A percentile compares a stretch with the other conserved stretches of the same genome.
phyloP scores from a whole-genome alignment of 164 flowering plant species.

The Akebia trifoliata region DNA sequence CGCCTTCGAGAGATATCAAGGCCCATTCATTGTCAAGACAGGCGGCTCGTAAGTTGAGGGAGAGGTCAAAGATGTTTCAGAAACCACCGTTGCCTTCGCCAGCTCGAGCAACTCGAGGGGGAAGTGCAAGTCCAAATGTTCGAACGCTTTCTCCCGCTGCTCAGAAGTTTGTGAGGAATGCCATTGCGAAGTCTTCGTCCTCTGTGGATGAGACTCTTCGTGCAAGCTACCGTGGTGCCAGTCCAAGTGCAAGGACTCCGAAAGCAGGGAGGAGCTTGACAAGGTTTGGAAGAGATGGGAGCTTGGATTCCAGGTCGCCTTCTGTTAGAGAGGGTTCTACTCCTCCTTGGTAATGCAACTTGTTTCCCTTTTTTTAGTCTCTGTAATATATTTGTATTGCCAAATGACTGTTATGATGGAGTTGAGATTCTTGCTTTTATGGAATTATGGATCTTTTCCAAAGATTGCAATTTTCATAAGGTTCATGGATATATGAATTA shows the following conservation, averaged over 20 bases:
- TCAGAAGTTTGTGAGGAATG: constrained; percentile 93
- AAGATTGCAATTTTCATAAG: too few species aligned
- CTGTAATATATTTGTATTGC: too few species aligned
- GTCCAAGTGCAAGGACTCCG: constrained; percentile 61
- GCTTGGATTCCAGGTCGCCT: constrained; percentile 63
- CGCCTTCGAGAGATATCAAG: constrained; percentile 74
- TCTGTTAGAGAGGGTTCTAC: constrained; percentile 65
- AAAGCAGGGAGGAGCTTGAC: constrained; percentile 74
- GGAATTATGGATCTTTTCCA: too few species aligned
- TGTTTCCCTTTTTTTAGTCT: not conserved
- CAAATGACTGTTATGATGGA: too few species aligned
- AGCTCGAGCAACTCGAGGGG: constrained; percentile 60
- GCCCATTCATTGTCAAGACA: constrained; percentile 90
- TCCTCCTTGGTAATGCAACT: constrained; percentile 48
- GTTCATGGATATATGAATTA: too few species aligned
- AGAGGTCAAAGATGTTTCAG: constrained; percentile 77
- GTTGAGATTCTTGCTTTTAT: too few species aligned
- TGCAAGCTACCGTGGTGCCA: constrained; percentile 82
- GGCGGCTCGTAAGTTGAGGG: constrained; percentile 80
- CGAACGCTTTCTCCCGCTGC: constrained; percentile 84
- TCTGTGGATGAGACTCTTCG: constrained; percentile 86
- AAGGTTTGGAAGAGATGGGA: constrained; percentile 65
- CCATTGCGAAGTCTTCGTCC: constrained; percentile 69
- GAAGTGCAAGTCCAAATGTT: constrained; percentile 85
- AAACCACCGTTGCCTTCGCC: constrained; percentile 92